Percentiles rank a stretch among this genome's conserved stretches.
These are phyloP conservation scores for Cronartium quercuum DNA, from an alignment of 1,284 basidiomycete genomes.

Conservation along the genomic window DNA sequence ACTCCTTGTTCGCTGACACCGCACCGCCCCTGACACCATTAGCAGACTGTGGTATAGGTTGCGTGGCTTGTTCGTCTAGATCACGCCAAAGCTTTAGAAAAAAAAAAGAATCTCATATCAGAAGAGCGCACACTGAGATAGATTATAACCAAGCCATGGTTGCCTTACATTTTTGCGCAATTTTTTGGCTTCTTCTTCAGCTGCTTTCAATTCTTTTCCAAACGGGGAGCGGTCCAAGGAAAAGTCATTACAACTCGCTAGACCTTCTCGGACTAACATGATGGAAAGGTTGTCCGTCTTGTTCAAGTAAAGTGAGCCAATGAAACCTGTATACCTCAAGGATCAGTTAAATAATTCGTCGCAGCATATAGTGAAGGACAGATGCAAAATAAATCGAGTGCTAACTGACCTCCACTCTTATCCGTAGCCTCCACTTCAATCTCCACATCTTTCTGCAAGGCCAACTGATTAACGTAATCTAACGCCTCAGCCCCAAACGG, in stretches of 20 bases:
- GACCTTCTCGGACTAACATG: constrained; percentile 72
- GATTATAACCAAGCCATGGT: no score
- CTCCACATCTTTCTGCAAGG: constrained; percentile 92
- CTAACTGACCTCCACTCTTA: constrained; percentile 82
- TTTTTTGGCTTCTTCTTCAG: constrained; percentile 57
- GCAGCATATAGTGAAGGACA: no score
- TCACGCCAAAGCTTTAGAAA: constrained; percentile 18
- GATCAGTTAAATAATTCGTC: no score
- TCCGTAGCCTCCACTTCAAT: constrained; percentile 82
- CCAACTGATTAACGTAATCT: constrained; percentile 70
- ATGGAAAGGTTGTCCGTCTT: constrained; percentile 78
- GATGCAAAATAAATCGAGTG: constrained; percentile 8
- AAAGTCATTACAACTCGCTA: constrained; percentile 72
- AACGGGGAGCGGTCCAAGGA: constrained; percentile 75
- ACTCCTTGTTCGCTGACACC: constrained; percentile 65
- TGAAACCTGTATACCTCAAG: neutral
- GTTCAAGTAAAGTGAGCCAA: constrained; percentile 40
- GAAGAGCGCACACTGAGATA: no score
- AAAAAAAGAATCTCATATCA: neutral
- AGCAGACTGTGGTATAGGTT: constrained; percentile 35
- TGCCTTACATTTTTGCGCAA: constrained; percentile 8
- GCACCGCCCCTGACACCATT: constrained; percentile 23
- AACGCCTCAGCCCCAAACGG: constrained; percentile 77
- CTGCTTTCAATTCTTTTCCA: constrained; percentile 70
- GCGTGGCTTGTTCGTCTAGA: neutral